These are phyloP conservation scores for Ormosia emarginata DNA, from an alignment of 306 rosid species.

Conservation along the genomic window DNA sequence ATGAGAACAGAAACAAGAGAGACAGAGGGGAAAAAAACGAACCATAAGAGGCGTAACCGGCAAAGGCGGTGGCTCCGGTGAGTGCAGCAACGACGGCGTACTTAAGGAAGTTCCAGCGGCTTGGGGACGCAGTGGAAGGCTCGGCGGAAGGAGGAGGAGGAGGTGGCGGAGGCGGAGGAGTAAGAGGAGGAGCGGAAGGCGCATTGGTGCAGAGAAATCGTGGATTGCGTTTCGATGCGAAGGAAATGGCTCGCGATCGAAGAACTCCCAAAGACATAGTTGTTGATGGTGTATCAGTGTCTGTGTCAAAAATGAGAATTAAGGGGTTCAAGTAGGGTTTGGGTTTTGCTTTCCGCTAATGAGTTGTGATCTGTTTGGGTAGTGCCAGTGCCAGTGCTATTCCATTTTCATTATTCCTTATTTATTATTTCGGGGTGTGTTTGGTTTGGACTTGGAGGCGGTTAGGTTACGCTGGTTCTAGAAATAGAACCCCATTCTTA, in stretches of 20 bases:
- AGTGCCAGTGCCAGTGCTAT: too few relatives aligned
- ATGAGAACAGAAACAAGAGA: neutral
- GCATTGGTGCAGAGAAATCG: conserved; percentile 25
- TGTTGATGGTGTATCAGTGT: too few relatives aligned
- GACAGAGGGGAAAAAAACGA: neutral
- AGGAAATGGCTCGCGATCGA: conserved; percentile 27
- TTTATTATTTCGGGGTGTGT: too few relatives aligned
- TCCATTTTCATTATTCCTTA: too few relatives aligned
- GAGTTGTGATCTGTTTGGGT: too few relatives aligned
- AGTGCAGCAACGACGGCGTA: conserved; percentile 21
- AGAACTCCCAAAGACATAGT: conserved; percentile 27
- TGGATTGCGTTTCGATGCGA: neutral
- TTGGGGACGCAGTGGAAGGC: conserved; percentile 8
- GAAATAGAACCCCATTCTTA: too few relatives aligned
- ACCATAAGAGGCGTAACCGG: conserved; percentile 40
- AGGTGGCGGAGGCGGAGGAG: neutral
- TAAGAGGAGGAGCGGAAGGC: neutral
- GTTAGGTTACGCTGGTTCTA: too few relatives aligned
- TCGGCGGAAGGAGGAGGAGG: neutral
- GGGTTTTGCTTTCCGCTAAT: neutral
- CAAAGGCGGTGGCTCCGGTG: conserved; percentile 19
- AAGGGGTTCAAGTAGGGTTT: neutral
- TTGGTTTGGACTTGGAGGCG: too few relatives aligned
- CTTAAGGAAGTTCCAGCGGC: conserved; percentile 33
- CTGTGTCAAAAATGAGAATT: too few relatives aligned